Evolutionary conservation across 768 basidiomycete species (phyloP).

Genomic region (Lentinula edodes): DNA sequence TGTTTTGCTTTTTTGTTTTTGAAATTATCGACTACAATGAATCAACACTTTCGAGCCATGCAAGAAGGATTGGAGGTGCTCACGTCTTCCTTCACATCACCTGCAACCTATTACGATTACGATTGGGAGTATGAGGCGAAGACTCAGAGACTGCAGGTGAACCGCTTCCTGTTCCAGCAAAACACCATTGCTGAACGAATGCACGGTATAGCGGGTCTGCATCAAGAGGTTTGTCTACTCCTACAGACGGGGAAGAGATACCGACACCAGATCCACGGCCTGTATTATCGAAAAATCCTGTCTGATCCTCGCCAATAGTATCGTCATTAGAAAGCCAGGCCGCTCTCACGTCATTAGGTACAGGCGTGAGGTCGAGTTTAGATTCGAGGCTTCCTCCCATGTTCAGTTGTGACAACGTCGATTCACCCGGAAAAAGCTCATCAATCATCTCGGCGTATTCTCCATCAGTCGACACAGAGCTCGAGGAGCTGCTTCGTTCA

Average conservation of each 20-base stretch:
- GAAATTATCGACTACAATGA: not conserved
- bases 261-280: not conserved
- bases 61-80: not conserved
- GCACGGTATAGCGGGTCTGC: not conserved
- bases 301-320: not conserved
- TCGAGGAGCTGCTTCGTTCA: not conserved
- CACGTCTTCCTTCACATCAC: not conserved
- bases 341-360: not conserved
- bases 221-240: not conserved
- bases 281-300: not conserved
- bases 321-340: not conserved
- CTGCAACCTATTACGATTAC: not conserved
- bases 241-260: not conserved
- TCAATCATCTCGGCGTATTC: not conserved
- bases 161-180: not conserved
- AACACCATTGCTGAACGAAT: slow-evolving; percentile 6
- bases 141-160: not conserved
- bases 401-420: not conserved
- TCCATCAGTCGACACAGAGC: slow-evolving; percentile 2
- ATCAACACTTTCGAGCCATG: too few species aligned
- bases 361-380: not conserved
- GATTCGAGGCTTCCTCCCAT: not conserved
- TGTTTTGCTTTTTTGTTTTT: not conserved
- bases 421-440: not conserved
- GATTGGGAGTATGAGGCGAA: not conserved